Evolutionary conservation across 2,329 filamentous ascomycete genomes (phyloP), one percentile per base, ranked within the genome.

Genomic region (Alternaria atra): DNA sequence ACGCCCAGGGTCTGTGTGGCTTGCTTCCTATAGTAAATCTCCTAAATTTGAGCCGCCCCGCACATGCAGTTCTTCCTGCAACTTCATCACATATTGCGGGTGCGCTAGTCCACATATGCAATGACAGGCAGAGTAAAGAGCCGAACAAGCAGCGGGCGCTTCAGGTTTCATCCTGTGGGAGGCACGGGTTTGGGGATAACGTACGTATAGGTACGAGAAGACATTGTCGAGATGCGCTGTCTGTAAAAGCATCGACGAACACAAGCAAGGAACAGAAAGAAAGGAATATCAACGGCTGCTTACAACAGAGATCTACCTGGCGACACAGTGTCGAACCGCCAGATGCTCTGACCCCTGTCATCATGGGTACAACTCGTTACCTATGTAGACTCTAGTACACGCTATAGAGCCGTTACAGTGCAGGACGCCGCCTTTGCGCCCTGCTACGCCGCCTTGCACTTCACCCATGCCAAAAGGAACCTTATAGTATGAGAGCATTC

Each of bases 371-470:
- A 44, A 15, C 23, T 44, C 23, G 23, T 9, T 32, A 32, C 30
- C 30, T 32, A 32, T 6, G 9, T 9, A 32, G 30, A 32, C 30
- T 32, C 47, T 27, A 25, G 47, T 37, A 51, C 47, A 32, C 47
- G 47, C 32, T 25, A 17, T 20, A 51, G 32, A 30, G 17, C 50
- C 9, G 25, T 52, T 52, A 30, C 39, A 17, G 17, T 40, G 35
- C 35, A 32, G 27, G 44, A 32, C 29, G 50, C 50, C 25, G 35
- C 17, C 25, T 52, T 42, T 42, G 42, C 50, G 35, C 50, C 50
- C 35, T 52, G 50, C 50, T 40, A 39, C 29, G 50, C 50, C 6
- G 35, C 50, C 27, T 30, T 34, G 48, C 13, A 40, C 25, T 52
- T 29, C 17, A 0, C 6, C 35, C 10, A 40, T 9, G 35, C 34